Percentiles rank a stretch among this genome's conserved stretches.
Evolutionary conservation across 208 protist genomes (phyloP).

Genomic region (Entamoeba histolytica): DNA sequence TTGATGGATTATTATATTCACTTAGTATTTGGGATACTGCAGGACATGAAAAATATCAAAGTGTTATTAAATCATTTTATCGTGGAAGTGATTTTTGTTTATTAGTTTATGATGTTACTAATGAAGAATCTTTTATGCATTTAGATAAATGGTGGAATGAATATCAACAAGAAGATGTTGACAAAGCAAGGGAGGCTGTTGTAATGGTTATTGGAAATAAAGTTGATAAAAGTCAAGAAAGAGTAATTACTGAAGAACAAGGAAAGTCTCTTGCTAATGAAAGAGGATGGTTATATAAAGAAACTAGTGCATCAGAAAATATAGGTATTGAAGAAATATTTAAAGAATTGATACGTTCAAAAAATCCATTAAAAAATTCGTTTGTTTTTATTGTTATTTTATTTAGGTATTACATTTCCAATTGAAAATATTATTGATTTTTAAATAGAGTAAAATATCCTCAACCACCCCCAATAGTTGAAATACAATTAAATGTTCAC

Average conservation of each 20-base stretch:
- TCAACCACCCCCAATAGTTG: no score
- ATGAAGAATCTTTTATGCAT: constrained; percentile 20
- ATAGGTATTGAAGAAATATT: background rate
- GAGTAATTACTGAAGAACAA: background rate
- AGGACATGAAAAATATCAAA: constrained; percentile 93
- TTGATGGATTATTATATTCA: background rate
- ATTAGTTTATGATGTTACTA: constrained; percentile 46
- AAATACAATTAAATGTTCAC: no score
- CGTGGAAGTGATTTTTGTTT: constrained; percentile 87
- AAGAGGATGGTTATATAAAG: background rate
- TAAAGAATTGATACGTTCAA: no score
- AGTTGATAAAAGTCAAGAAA: constrained; percentile 6
- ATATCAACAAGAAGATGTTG: background rate
- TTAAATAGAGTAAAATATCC: no score
- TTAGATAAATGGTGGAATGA: constrained; percentile 32
- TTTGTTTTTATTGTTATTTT: no score
- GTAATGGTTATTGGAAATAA: constrained; percentile 40
- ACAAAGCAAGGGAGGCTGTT: constrained; percentile 18
- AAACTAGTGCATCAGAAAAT: background rate
- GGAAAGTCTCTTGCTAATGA: background rate
- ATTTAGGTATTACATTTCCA: no score
- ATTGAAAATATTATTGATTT: no score
- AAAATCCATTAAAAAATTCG: no score
- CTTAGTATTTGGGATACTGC: constrained; percentile 42
- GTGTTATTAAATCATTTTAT: constrained; percentile 88